These are phyloP conservation scores for Delphinella strobiligena DNA, from an alignment of 2,329 filamentous ascomycete species.

Conservation along the genomic window DNA sequence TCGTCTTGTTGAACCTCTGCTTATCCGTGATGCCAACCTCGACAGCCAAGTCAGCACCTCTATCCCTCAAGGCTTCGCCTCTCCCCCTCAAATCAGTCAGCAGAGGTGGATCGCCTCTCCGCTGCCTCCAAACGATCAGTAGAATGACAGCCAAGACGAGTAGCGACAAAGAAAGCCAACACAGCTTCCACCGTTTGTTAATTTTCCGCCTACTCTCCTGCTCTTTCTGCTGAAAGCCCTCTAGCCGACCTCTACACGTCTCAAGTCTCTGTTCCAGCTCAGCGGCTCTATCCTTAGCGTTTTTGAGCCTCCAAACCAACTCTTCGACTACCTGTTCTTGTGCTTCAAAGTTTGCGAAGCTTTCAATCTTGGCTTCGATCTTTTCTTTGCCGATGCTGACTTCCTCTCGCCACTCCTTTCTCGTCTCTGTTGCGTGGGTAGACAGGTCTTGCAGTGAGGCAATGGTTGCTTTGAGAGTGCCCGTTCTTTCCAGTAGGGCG, in stretches of 20 bases:
- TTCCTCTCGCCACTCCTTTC: slow-evolving; percentile 47
- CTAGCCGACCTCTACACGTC: slow-evolving; percentile 50
- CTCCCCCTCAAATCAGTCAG: not conserved
- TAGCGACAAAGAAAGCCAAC: not conserved
- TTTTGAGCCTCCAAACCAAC: slow-evolving; percentile 49
- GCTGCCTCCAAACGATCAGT: slow-evolving; percentile 2
- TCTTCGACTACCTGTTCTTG: slow-evolving; percentile 52
- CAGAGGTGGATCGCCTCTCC: slow-evolving; percentile 3
- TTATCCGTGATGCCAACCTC: slow-evolving; percentile 1
- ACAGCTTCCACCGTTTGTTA: slow-evolving; percentile 9
- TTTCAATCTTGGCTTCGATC: slow-evolving; percentile 41
- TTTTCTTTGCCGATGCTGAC: slow-evolving; percentile 68
- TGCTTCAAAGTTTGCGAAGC: slow-evolving; percentile 45
- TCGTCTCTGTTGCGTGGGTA: slow-evolving; percentile 45
- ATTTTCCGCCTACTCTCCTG: slow-evolving; percentile 52
- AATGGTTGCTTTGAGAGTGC: slow-evolving; percentile 52
- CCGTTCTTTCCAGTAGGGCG: slow-evolving; percentile 57
- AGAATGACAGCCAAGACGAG: slow-evolving; percentile 4
- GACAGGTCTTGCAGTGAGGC: slow-evolving; percentile 55
- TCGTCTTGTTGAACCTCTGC: slow-evolving; percentile 1
- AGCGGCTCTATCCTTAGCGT: slow-evolving; percentile 48
- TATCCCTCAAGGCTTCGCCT: not conserved
- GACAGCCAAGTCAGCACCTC: slow-evolving; percentile 6
- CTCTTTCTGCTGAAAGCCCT: slow-evolving; percentile 56
- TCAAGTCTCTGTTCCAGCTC: slow-evolving; percentile 52